Percentiles rank a stretch among this genome's conserved stretches.
These are phyloP conservation scores for Dactylellina parvicollis DNA, from an alignment of 2,329 filamentous ascomycete species.

Conservation along the genomic window DNA sequence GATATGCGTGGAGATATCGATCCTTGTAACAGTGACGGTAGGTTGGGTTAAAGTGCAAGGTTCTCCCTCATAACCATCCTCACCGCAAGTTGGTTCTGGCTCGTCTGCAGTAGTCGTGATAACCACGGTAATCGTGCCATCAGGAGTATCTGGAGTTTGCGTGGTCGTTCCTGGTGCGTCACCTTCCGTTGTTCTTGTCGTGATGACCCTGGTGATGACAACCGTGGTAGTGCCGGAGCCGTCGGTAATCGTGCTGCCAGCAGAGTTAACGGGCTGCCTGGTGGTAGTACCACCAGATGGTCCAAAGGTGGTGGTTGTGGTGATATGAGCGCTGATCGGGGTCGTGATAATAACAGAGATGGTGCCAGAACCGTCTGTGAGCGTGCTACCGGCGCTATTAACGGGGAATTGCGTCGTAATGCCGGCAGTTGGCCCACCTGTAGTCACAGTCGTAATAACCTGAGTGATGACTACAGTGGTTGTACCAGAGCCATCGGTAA, in stretches of 20 bases:
- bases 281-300: neutral
- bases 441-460: neutral
- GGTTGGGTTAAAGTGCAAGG: neutral
- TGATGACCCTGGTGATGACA: no score
- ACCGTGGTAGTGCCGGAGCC: neutral
- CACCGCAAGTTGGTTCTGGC: neutral
- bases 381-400: neutral
- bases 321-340: no score
- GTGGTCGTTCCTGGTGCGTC: neutral
- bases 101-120: neutral
- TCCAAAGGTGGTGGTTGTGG: neutral
- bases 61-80: neutral
- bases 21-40: neutral
- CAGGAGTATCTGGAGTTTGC: neutral
- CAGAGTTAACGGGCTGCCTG: neutral
- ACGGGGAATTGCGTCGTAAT: neutral
- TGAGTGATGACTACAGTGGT: neutral
- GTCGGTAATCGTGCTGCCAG: conserved; percentile 1
- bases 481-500: neutral
- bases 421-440: neutral
- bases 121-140: neutral
- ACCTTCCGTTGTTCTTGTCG: no score
- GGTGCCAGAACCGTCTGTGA: no score
- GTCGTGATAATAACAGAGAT: no score
- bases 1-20: no score